Evolutionary conservation across 371 early-diverging fungal genomes (phyloP).

Genomic region (Apophysomyces sp.): DNA sequence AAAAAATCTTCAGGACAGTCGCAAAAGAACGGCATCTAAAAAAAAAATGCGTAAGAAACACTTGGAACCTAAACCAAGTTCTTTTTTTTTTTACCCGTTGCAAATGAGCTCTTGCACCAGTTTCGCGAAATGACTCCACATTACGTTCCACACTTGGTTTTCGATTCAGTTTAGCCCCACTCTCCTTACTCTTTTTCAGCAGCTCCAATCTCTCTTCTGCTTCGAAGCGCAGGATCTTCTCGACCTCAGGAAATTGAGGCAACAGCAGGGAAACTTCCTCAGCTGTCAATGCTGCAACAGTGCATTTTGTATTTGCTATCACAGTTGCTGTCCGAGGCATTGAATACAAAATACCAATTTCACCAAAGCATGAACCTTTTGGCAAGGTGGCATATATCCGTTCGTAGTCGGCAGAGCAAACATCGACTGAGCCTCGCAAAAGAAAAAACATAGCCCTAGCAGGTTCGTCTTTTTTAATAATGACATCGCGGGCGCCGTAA

Average conservation of each 20-base stretch:
- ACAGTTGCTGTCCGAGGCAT: slow-evolving; percentile 84
- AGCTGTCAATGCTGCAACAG: slow-evolving; percentile 64
- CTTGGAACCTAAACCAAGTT: too few species aligned
- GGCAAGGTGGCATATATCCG: slow-evolving; percentile 70
- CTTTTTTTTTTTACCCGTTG: slow-evolving; percentile 35
- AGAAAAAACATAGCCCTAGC: slow-evolving; percentile 87
- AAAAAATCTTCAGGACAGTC: slow-evolving; percentile 53
- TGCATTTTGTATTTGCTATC: slow-evolving; percentile 66
- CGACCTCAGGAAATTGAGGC: slow-evolving; percentile 59
- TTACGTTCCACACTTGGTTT: slow-evolving; percentile 5
- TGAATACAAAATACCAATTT: slow-evolving; percentile 83
- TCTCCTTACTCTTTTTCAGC: slow-evolving; percentile 16
- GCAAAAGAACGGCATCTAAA: slow-evolving; percentile 53
- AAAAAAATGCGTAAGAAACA: too few species aligned
- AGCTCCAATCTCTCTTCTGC: slow-evolving; percentile 59
- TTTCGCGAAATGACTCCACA: slow-evolving; percentile 16
- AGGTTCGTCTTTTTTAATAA: slow-evolving; percentile 73
- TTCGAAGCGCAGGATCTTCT: slow-evolving; percentile 50
- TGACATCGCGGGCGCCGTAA: slow-evolving; percentile 56
- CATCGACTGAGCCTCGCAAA: slow-evolving; percentile 77
- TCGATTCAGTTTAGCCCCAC: background rate
- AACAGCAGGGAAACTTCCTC: slow-evolving; percentile 49
- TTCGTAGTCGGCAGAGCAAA: slow-evolving; percentile 76
- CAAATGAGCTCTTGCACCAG: slow-evolving; percentile 27
- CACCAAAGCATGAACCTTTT: slow-evolving; percentile 74